phyloP scores from a whole-genome alignment of 352 stramenopile species.

The Globisporangium nagaii region DNA sequence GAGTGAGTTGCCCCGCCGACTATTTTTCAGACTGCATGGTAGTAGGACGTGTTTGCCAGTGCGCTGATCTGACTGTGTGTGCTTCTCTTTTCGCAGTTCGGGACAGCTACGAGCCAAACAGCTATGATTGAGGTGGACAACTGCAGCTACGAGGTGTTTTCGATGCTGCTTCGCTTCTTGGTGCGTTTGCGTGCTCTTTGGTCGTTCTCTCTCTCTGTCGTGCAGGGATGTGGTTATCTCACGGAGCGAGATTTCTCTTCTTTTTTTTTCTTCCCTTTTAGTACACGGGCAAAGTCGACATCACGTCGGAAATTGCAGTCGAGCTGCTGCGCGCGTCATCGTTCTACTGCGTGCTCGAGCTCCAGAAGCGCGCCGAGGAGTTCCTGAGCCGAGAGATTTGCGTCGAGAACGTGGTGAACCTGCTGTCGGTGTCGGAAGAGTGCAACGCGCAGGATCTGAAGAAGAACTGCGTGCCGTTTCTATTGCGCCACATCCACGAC shows the following conservation, averaged over 20 bases:
- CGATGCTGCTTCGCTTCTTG: conserved; percentile 77
- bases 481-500: conserved; percentile 85
- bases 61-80: conserved; percentile 11
- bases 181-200: conserved; percentile 27
- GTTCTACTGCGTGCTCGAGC: conserved; percentile 79
- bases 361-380: conserved; percentile 80
- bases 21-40: neutral
- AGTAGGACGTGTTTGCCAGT: neutral
- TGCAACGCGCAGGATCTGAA: conserved; percentile 78
- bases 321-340: conserved; percentile 73
- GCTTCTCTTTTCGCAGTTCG: conserved; percentile 50
- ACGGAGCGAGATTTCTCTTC: too few relatives aligned
- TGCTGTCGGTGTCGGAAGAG: conserved; percentile 72
- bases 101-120: conserved; percentile 71
- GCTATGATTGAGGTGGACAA: conserved; percentile 87
- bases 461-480: conserved; percentile 81
- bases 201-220: neutral
- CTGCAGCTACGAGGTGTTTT: conserved; percentile 86
- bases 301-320: conserved; percentile 75
- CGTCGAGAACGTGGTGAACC: conserved; percentile 74
- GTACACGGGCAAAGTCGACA: conserved; percentile 86
- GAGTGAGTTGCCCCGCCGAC: conserved; percentile 46
- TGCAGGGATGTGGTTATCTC: neutral
- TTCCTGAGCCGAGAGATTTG: conserved; percentile 79
- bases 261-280: conserved; percentile 16